Evolutionary conservation across 2,329 filamentous ascomycete species (phyloP).

Genomic region (Arthrobotrys sphaeroides): DNA sequence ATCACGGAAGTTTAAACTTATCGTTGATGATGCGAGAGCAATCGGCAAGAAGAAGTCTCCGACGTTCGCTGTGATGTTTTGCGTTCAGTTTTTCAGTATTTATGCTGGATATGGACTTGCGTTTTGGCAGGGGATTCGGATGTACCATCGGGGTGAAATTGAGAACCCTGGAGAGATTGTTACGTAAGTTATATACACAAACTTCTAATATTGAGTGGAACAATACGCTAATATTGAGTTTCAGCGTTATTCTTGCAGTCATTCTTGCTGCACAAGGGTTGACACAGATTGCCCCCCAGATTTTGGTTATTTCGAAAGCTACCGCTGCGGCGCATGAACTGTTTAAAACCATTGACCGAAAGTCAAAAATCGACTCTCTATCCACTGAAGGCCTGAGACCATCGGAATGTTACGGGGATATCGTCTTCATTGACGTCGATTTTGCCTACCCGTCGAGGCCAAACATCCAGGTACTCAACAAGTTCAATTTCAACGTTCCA

Average conservation of each 20-base stretch:
- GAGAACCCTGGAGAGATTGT: constrained; percentile 25
- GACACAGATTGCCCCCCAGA: constrained; percentile 67
- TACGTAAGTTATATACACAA: background rate
- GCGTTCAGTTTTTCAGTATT: constrained; percentile 65
- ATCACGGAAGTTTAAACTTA: constrained; percentile 66
- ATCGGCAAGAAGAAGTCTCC: constrained; percentile 66
- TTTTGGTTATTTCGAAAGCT: constrained; percentile 68
- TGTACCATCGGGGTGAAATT: constrained; percentile 58
- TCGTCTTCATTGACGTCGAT: constrained; percentile 15
- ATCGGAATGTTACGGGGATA: constrained; percentile 56
- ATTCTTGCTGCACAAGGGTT: constrained; percentile 64
- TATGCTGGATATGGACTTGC: constrained; percentile 67
- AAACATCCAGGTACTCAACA: constrained; percentile 71
- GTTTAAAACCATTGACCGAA: constrained; percentile 65
- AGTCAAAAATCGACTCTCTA: constrained; percentile 63
- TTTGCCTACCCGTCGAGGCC: constrained; percentile 26
- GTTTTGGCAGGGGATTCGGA: constrained; percentile 72
- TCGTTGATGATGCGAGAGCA: constrained; percentile 67
- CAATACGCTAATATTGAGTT: background rate
- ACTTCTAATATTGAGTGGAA: too few species aligned
- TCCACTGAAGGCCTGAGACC: constrained; percentile 60
- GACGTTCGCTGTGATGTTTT: constrained; percentile 7
- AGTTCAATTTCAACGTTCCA: constrained; percentile 69
- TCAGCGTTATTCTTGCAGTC: constrained; percentile 63
- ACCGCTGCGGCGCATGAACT: constrained; percentile 64